A percentile compares a stretch with the other conserved stretches of the same genome.
Conservation (phyloP, 306 rosid species). For the Psophocarpus tetragonolobus region DNA sequence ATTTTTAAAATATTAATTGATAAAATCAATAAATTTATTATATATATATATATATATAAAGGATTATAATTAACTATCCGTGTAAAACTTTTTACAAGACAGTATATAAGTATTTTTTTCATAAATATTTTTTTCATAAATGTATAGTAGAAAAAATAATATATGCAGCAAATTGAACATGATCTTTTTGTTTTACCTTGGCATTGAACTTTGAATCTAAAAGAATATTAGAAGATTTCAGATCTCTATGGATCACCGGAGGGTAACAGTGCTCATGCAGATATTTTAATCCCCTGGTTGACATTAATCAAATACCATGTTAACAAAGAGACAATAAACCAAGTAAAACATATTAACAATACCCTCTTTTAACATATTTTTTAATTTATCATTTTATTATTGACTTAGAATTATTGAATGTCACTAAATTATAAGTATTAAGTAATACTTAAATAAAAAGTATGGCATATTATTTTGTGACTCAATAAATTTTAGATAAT, state of each 20-base stretch:
- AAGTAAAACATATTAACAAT: not conserved
- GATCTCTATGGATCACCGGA: slow-evolving; percentile 95
- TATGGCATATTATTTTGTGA: not conserved
- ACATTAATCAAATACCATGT: slow-evolving; percentile 40
- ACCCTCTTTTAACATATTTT: not conserved
- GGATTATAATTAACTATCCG: no score
- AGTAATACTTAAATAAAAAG: not conserved
- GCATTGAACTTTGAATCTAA: slow-evolving; percentile 94
- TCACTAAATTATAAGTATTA: not conserved
- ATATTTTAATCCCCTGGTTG: slow-evolving; percentile 90
- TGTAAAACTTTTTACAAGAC: no score
- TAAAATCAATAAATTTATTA: no score
- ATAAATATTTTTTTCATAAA: no score
- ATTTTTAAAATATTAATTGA: no score
- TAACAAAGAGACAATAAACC: slow-evolving; percentile 14
- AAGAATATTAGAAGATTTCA: slow-evolving; percentile 99
- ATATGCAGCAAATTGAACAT: slow-evolving; percentile 23
- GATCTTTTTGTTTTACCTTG: slow-evolving; percentile 58
- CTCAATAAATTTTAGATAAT: not conserved
- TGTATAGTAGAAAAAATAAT: not conserved
- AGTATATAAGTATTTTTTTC: no score
- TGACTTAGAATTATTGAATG: not conserved
- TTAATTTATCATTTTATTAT: not conserved
- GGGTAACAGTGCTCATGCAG: slow-evolving; percentile 94
- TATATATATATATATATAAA: no score